Conservation (phyloP, 805 yeast genomes). For the Starmerella cellae region DNA sequence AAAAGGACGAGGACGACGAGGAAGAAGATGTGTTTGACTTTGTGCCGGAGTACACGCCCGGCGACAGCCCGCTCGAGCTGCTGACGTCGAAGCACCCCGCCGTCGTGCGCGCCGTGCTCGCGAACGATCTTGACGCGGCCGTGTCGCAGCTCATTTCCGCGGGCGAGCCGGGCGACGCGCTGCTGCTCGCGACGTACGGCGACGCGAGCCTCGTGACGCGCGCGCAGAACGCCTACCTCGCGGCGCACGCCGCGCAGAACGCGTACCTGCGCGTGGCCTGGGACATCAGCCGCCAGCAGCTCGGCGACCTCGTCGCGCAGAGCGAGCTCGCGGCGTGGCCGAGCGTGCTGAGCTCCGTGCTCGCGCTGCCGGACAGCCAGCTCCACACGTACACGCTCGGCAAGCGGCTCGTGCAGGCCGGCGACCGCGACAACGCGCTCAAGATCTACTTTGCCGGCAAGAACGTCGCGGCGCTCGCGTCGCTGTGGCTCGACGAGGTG, state of each 20-base stretch:
- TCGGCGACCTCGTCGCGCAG: conserved; percentile 60
- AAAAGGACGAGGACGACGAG: conserved; percentile 4
- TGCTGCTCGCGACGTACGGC: conserved; percentile 50
- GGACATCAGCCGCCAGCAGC: conserved; percentile 41
- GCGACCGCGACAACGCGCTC: conserved; percentile 61
- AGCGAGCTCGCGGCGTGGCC: conserved; percentile 75
- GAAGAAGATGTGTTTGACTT: conserved; percentile 33
- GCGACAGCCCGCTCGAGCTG: conserved; percentile 26
- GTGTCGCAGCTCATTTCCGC: conserved; percentile 51
- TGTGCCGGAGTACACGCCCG: conserved; percentile 25
- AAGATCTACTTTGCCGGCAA: conserved; percentile 67
- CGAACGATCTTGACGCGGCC: conserved; percentile 54
- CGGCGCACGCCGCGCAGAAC: conserved; percentile 38
- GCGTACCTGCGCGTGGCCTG: conserved; percentile 63
- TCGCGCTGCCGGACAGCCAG: conserved; percentile 1
- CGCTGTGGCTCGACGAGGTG: conserved; percentile 74
- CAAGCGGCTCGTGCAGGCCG: conserved; percentile 46
- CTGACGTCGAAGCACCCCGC: conserved; percentile 21
- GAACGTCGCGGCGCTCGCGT: conserved; percentile 63
- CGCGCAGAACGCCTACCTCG: conserved; percentile 61
- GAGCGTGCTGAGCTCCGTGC: conserved; percentile 52
- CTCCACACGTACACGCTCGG: conserved; percentile 37
- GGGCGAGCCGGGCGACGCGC: conserved; percentile 61
- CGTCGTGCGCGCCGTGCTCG: conserved; percentile 40
- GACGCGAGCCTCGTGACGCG: conserved; percentile 38